Evolutionary conservation across 2,329 filamentous ascomycete species (phyloP).

Genomic region (Penicillium decumbens): DNA sequence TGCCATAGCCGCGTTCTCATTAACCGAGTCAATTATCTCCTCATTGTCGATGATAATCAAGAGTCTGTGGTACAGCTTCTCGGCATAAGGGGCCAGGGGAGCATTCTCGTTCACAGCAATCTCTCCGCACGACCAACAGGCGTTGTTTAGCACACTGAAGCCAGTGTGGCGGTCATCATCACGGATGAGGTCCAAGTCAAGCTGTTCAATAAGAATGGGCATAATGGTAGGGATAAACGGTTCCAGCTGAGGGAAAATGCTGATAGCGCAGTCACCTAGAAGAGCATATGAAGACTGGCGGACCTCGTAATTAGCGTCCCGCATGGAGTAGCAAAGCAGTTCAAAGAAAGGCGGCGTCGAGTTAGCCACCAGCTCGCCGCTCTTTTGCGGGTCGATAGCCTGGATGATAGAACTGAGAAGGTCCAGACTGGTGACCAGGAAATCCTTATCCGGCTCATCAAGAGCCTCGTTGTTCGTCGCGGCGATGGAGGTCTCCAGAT

Average conservation of each 20-base stretch:
- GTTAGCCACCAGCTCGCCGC: slow-evolving; percentile 67
- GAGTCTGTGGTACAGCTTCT: slow-evolving; percentile 70
- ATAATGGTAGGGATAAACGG: slow-evolving; percentile 68
- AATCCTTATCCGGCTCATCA: slow-evolving; percentile 90
- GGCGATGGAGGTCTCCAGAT: slow-evolving; percentile 73
- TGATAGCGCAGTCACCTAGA: slow-evolving; percentile 90
- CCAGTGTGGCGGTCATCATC: slow-evolving; percentile 78
- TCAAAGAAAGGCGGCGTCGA: slow-evolving; percentile 85
- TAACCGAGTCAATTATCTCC: slow-evolving; percentile 77
- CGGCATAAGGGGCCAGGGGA: slow-evolving; percentile 70
- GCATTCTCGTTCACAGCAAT: slow-evolving; percentile 73
- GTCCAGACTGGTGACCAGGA: slow-evolving; percentile 90
- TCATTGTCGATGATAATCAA: slow-evolving; percentile 79
- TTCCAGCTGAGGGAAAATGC: slow-evolving; percentile 77
- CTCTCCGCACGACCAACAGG: slow-evolving; percentile 94
- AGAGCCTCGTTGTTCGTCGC: slow-evolving; percentile 63
- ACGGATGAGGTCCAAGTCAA: slow-evolving; percentile 71
- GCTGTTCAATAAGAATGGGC: slow-evolving; percentile 74
- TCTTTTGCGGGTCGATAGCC: slow-evolving; percentile 69
- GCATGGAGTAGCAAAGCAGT: slow-evolving; percentile 84
- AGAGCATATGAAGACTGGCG: slow-evolving; percentile 94
- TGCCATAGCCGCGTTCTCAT: slow-evolving; percentile 91
- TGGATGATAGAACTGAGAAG: slow-evolving; percentile 91
- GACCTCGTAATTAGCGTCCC: slow-evolving; percentile 84
- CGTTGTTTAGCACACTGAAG: slow-evolving; percentile 95